These are phyloP conservation scores for Solanum clarkiae DNA, from an alignment of 257 asterid genomes.

Conservation along the genomic window DNA sequence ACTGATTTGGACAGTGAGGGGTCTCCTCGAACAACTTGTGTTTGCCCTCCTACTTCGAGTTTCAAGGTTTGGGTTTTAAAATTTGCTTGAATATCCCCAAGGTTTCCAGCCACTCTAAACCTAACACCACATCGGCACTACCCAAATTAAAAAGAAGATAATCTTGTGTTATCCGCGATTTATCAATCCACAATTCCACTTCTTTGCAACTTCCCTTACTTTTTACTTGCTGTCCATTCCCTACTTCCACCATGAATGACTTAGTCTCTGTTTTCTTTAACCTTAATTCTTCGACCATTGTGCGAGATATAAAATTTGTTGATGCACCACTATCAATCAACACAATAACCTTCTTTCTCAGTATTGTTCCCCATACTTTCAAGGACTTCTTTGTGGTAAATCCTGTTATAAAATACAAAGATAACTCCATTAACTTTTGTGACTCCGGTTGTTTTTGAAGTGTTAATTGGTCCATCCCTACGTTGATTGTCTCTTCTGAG, in stretches of 20 bases:
- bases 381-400: not conserved
- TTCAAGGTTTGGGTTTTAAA: not conserved
- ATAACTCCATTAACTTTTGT: not conserved
- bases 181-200: not conserved
- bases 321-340: not conserved
- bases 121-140: not conserved
- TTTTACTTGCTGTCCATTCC: not conserved
- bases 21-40: not conserved
- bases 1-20: not conserved
- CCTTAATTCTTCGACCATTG: not conserved
- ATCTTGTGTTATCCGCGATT: not conserved
- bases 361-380: not conserved
- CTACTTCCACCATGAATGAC: not conserved
- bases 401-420: not conserved
- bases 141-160: not conserved
- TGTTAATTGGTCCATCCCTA: not conserved
- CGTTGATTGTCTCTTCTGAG: not conserved
- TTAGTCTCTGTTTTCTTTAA: not conserved
- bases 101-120: not conserved
- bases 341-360: not conserved
- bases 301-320: not conserved
- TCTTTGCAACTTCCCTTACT: not conserved
- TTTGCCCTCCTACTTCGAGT: not conserved
- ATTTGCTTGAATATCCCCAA: not conserved
- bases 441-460: not conserved